Evolutionary conservation across 805 yeast species (phyloP), one percentile per base, ranked within the genome.

Genomic region (Myxozyma sirexii): DNA sequence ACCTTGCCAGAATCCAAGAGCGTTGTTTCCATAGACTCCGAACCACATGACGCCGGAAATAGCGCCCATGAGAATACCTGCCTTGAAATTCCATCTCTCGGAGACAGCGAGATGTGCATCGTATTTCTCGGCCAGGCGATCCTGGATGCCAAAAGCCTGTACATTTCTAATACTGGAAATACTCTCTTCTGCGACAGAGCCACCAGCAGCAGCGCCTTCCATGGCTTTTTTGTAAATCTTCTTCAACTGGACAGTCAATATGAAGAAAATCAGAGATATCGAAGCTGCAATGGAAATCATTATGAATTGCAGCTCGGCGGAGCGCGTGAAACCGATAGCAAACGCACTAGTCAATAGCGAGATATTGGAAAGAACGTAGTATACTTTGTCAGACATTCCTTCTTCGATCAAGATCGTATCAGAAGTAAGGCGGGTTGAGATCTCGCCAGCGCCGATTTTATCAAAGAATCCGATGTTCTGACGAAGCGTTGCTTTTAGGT

Each of bases 381-480:
- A 77, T 4, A 73, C 70, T 59, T 76, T 76, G 60, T 76, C 79
- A 37, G 76, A 71, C 61, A 76, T 75, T 27, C 77, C 79, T 45
- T 75, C 79, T 58, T 77, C 79, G 49, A 76, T 71, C 45, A 70
- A 58, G 31, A 71, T 69, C 19, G 79, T 76, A 47, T 76, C 79
- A 29, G 74, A 69, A 44, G 77, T 72, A 66, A 76, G 74, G 15
- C 79, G 73, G 8, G 76, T 70, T 6, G 79, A 73, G 35, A 76
- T 75, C 57, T 74, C 76, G n/a, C 79, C 79, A 8, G 78, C 69
- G 15, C 79, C 79, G 6, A 77, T 65, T 46, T 70, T 69, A 62
- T 76, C 79, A 56, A 76, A 77, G 57, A 70, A 77, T 21, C 74
- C 80, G 33, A 76, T 71, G 54, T 76, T 76, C 57, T 76, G 79